Evolutionary conservation across 2,329 filamentous ascomycete species (phyloP), one percentile per base, ranked within the genome.

Genomic region (Aspergillus amoenus): DNA sequence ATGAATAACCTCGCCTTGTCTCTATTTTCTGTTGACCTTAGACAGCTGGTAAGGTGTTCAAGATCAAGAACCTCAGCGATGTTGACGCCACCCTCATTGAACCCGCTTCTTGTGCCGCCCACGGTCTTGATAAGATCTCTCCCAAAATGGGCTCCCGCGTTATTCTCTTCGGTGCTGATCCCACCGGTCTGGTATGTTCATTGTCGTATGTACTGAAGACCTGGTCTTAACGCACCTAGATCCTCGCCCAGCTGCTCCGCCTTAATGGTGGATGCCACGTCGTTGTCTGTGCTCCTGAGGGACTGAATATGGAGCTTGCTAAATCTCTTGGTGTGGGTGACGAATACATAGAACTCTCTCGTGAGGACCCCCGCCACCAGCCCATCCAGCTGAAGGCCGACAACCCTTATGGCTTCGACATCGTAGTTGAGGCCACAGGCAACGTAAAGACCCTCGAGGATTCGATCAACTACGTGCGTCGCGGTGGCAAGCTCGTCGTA

Each of bases 331-430:
- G 70, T 21, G 77, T 79, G 7, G 81, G 77, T 15, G 80, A 82
- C 52, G 73, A 76, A 56, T 82, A 79, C 57, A 59, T 82, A 22
- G 71, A 71, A 34, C 73, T 82, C 21, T 79, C 78, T 2, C 75
- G 77, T 37, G 68, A 73, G 58, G 78, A 86, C 61, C 80, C 85
- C 5, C 73, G 78, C 39, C 80, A 79, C 15, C 85, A 88, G 67
- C 87, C 88, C 71, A 76, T 81, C 44, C 76, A 85, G 66, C 75
- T 91, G 60, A 86, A 85, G 76, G 74, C 77, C 42, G 81, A 85
- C 45, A 85, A 90, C 72, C 87, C 87, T 0, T 85, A 90, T 66
- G 88, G 88, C 3, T 91, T 91, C 68, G 88, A 91, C 63, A 85
- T 90, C 61, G 86, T 89, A 22, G 82, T 89, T 21, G 86, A 90